phyloP scores from a whole-genome alignment of 1,284 basidiomycete species.

The Melampsora americana region DNA sequence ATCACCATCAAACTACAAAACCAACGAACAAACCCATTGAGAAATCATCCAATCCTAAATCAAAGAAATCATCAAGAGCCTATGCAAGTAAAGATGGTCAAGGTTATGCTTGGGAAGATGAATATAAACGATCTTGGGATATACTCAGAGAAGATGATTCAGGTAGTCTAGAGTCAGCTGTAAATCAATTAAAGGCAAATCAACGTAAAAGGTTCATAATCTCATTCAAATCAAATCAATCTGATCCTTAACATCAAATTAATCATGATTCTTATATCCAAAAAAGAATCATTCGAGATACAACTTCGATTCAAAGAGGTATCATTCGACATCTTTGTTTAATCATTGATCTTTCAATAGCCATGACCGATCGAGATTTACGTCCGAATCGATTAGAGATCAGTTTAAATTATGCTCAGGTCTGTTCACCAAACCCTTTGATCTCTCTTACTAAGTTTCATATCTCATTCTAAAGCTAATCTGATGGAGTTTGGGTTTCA shows the following conservation, averaged over 20 bases:
- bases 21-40: too few species aligned
- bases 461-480: background rate
- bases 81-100: slow-evolving; percentile 45
- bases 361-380: slow-evolving; percentile 95
- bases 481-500: background rate
- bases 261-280: background rate
- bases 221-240: background rate
- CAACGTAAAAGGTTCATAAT: slow-evolving; percentile 74
- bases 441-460: background rate
- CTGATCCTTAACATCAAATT: slow-evolving; percentile 4
- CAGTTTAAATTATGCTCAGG: slow-evolving; percentile 76
- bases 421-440: slow-evolving; percentile 8
- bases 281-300: slow-evolving; percentile 62
- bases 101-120: slow-evolving; percentile 87
- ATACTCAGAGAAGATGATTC: slow-evolving; percentile 91
- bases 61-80: slow-evolving; percentile 35
- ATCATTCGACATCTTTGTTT: slow-evolving; percentile 94
- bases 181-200: slow-evolving; percentile 80
- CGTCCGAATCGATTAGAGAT: slow-evolving; percentile 87
- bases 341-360: slow-evolving; percentile 79
- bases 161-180: slow-evolving; percentile 82
- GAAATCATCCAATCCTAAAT: too few species aligned
- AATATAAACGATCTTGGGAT: slow-evolving; percentile 92
- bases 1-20: background rate
- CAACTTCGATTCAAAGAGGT: slow-evolving; percentile 81